These are phyloP conservation scores for Heterobasidion occidentale DNA, from an alignment of 1,284 basidiomycete species.

Conservation along the genomic window DNA sequence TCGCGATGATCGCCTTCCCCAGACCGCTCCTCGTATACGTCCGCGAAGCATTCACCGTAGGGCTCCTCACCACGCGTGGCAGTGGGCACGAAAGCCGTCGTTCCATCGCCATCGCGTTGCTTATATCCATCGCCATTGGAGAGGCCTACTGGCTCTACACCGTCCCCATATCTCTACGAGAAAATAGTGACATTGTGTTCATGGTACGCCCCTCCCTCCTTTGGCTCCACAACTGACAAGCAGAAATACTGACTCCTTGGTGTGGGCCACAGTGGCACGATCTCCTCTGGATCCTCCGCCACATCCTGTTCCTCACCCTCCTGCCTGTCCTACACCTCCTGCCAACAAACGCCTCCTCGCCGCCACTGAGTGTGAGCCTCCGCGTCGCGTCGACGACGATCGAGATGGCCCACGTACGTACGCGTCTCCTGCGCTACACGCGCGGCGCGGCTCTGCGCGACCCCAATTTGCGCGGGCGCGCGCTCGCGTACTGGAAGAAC, in stretches of 20 bases:
- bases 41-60: slow-evolving; percentile 44
- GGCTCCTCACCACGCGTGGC: slow-evolving; percentile 34
- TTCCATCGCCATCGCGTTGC: slow-evolving; percentile 35
- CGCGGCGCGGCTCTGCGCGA: background rate
- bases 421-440: background rate
- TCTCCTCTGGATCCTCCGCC: slow-evolving; percentile 41
- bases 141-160: slow-evolving; percentile 48
- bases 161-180: slow-evolving; percentile 32
- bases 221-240: background rate
- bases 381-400: background rate
- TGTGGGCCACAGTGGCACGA: slow-evolving; percentile 53
- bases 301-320: slow-evolving; percentile 48
- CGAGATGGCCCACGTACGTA: background rate
- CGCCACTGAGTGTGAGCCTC: background rate
- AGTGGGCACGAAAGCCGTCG: slow-evolving; percentile 40
- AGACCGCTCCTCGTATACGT: slow-evolving; percentile 50
- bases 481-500: background rate
- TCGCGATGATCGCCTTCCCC: slow-evolving; percentile 48
- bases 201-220: slow-evolving; percentile 39
- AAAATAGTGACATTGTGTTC: slow-evolving; percentile 26
- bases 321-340: slow-evolving; percentile 37
- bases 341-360: background rate
- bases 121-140: slow-evolving; percentile 37
- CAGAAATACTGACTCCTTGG: background rate
- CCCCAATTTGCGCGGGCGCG: background rate